Conservation (phyloP, 306 rosid genomes). For the Lotus japonicus region DNA sequence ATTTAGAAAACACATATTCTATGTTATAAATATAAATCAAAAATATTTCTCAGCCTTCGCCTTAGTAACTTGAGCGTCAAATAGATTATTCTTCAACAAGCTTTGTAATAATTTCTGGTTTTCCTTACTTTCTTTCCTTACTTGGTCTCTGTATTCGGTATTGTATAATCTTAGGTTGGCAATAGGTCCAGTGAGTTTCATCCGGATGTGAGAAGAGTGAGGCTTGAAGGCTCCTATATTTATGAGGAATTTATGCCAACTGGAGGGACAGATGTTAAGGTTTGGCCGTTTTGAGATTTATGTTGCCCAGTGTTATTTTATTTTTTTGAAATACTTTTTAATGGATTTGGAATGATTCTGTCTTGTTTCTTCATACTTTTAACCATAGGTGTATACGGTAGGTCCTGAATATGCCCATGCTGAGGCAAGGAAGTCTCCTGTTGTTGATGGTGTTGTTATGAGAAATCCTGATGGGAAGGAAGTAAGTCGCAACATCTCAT, state of each 20-base stretch:
- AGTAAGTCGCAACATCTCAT: constrained; percentile 41
- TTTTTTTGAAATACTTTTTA: background rate
- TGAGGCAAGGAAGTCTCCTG: constrained; percentile 99
- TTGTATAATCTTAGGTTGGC: constrained; percentile 64
- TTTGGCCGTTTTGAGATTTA: constrained; percentile 30
- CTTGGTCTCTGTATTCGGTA: constrained; percentile 18
- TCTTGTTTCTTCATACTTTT: constrained; percentile 4
- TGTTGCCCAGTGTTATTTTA: background rate
- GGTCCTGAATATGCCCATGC: constrained; percentile 99
- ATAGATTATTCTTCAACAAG: constrained; percentile 11
- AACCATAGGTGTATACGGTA: constrained; percentile 81
- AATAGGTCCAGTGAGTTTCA: constrained; percentile 96
- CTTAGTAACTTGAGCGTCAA: background rate
- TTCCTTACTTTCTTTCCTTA: constrained; percentile 7
- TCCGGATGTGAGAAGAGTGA: constrained; percentile 92
- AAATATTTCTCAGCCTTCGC: constrained; percentile 17
- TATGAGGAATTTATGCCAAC: constrained; percentile 98
- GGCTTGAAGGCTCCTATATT: constrained; percentile 96
- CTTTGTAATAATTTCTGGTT: constrained; percentile 2
- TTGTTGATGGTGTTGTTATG: constrained; percentile 99
- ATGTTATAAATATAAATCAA: constrained; percentile 1
- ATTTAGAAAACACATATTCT: constrained; percentile 2
- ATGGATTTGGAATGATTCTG: background rate
- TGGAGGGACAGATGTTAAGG: constrained; percentile 99
- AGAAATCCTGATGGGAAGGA: constrained; percentile 99